Conservation (phyloP, 768 basidiomycete genomes). For the Russula sp. region DNA sequence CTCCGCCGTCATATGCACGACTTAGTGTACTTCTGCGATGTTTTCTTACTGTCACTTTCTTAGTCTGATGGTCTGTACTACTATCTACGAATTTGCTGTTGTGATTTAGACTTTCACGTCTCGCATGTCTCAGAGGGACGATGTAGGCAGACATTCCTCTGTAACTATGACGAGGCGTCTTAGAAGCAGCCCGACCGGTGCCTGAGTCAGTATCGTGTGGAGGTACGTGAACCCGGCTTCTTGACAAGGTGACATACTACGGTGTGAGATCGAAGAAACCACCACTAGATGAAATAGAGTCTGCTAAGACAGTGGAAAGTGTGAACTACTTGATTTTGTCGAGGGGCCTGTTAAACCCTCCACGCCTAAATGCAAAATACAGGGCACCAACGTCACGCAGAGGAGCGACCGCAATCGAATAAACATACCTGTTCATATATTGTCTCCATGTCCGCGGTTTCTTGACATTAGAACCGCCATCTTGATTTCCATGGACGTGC, state of each 20-base stretch:
- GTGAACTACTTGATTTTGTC: slow-evolving; percentile 81
- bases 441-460: slow-evolving; percentile 91
- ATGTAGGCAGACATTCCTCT: background rate
- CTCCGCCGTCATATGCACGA: slow-evolving; percentile 16
- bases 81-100: slow-evolving; percentile 15
- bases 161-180: background rate
- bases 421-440: slow-evolving; percentile 88
- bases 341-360: slow-evolving; percentile 87
- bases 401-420: slow-evolving; percentile 14
- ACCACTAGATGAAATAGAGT: too few relatives aligned
- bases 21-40: slow-evolving; percentile 20
- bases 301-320: background rate
- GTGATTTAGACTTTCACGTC: slow-evolving; percentile 14
- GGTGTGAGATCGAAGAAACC: too few relatives aligned
- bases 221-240: too few relatives aligned
- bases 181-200: too few relatives aligned
- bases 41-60: slow-evolving; percentile 10
- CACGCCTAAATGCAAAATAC: slow-evolving; percentile 44
- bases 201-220: too few relatives aligned
- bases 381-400: background rate
- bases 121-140: background rate
- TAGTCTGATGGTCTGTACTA: slow-evolving; percentile 16
- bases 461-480: slow-evolving; percentile 59
- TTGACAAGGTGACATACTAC: too few relatives aligned
- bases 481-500: slow-evolving; percentile 77